Evolutionary conservation across 23 red algal genomes (phyloP), one percentile per base, ranked within the genome.

Genomic region (Gracilaria vermiculophylla): DNA sequence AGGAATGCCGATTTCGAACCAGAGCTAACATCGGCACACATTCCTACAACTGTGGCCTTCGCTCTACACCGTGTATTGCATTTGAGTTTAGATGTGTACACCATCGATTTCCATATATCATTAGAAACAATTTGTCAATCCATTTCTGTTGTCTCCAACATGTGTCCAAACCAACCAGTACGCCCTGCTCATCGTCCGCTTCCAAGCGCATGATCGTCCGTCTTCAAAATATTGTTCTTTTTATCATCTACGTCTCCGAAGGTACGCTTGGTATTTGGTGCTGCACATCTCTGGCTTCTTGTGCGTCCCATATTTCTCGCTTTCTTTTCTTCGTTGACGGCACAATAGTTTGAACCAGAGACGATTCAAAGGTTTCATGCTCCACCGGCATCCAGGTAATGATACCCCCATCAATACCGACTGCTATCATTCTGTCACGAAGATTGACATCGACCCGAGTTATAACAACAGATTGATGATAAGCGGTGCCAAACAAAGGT

Each of bases 391-490:
- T 2, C 84, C 84, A 88, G 8, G 84, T 88, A 27, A 88, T 69
- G 34, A 77, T 53, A 55, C 84, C 84, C 3, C 72, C 84, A 42
- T 54, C 66, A 25, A 88, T 88, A 57, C 84, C 84, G 13, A 88
- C 69, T 40, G 84, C 84, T 25, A 88, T 61, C 21, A 76, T 77
- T 35, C 58, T 69, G 35, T 70, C 66, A 23, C 21, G 34, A 48
- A 61, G 8, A 24, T 35, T 73, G 6, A 88, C 33, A 17, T 69
- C 70, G 48, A 77, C 69, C 15, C 69, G 66, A 57, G 84, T 76
- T 61, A 88, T 62, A 25, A 19, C 31, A 19, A 66, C 54, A 55
- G 42, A 37, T 69, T 88, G 69, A 37, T 78, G 45, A 37, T 77
- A 88, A 23, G 66, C 14, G 2, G 25, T 12, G 29, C 83, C 84